Evolutionary conservation across 78 protist species (phyloP).

Genomic region (Pigoraptor vietnamica): DNA sequence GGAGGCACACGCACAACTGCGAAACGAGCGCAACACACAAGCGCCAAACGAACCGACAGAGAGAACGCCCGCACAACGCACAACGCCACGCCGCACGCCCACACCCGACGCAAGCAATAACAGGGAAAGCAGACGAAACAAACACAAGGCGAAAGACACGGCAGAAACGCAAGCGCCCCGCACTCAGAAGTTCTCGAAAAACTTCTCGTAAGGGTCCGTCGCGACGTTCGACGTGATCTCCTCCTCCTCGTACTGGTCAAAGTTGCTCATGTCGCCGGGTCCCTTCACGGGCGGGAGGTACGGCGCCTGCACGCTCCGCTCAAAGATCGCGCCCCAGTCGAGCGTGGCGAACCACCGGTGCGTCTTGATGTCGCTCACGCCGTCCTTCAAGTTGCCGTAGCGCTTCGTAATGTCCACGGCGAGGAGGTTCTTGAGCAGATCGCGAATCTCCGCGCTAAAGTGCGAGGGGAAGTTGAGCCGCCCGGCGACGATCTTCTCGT

Average conservation of each 20-base stretch:
- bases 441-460: conserved; percentile 49
- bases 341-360: conserved; percentile 33
- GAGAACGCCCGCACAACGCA: no score
- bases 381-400: conserved; percentile 75
- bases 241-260: conserved; percentile 77
- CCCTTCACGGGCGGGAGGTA: conserved; percentile 16
- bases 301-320: conserved; percentile 15
- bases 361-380: conserved; percentile 81
- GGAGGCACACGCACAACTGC: no score
- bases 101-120: no score
- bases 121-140: no score
- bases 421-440: background rate
- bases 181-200: background rate
- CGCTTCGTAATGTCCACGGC: conserved; percentile 62
- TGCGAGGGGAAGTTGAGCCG: conserved; percentile 74
- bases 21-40: no score
- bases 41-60: no score
- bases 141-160: no score
- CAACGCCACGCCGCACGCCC: no score
- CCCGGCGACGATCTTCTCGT: conserved; percentile 83
- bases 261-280: conserved; percentile 37
- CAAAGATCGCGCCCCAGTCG: conserved; percentile 64
- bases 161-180: no score
- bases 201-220: background rate
- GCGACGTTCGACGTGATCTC: background rate